phyloP scores from a whole-genome alignment of 1,139 yeast genomes.

The Candida sanyaensis region DNA sequence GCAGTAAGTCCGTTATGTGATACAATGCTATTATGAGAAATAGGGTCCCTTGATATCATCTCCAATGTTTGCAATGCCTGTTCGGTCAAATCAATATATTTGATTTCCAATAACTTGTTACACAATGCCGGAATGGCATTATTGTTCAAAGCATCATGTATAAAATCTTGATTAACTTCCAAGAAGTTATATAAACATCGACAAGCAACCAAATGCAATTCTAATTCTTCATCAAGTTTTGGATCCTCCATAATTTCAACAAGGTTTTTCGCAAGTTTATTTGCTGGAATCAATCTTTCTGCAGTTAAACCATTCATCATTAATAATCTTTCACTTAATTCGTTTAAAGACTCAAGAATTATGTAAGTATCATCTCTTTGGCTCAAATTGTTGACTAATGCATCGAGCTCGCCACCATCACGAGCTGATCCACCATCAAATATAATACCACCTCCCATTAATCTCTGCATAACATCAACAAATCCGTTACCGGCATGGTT shows the following conservation, averaged over 20 bases:
- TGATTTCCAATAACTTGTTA: slow-evolving; percentile 69
- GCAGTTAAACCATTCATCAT: slow-evolving; percentile 70
- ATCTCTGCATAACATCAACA: slow-evolving; percentile 38
- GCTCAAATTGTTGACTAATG: slow-evolving; percentile 42
- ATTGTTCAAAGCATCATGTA: slow-evolving; percentile 63
- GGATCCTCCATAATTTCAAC: slow-evolving; percentile 64
- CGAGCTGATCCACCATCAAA: slow-evolving; percentile 28
- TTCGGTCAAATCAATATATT: slow-evolving; percentile 88
- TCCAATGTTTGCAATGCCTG: slow-evolving; percentile 83
- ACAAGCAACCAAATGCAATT: slow-evolving; percentile 80
- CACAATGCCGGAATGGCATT: slow-evolving; percentile 71
- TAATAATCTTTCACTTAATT: slow-evolving; percentile 59
- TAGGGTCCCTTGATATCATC: slow-evolving; percentile 59
- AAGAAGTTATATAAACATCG: slow-evolving; percentile 81
- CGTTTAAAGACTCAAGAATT: slow-evolving; percentile 60
- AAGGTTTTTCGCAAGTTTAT: slow-evolving; percentile 54
- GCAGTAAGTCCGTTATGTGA: slow-evolving; percentile 65
- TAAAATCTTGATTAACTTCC: slow-evolving; percentile 72
- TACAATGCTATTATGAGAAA: slow-evolving; percentile 50
- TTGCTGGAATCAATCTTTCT: slow-evolving; percentile 66
- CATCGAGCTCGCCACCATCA: slow-evolving; percentile 34
- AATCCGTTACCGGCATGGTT: slow-evolving; percentile 21
- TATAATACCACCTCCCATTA: slow-evolving; percentile 38
- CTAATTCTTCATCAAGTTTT: slow-evolving; percentile 63
- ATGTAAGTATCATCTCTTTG: slow-evolving; percentile 49